Evolutionary conservation across 1,284 basidiomycete species (phyloP).

Genomic region (Gastroboletus turbinatus): DNA sequence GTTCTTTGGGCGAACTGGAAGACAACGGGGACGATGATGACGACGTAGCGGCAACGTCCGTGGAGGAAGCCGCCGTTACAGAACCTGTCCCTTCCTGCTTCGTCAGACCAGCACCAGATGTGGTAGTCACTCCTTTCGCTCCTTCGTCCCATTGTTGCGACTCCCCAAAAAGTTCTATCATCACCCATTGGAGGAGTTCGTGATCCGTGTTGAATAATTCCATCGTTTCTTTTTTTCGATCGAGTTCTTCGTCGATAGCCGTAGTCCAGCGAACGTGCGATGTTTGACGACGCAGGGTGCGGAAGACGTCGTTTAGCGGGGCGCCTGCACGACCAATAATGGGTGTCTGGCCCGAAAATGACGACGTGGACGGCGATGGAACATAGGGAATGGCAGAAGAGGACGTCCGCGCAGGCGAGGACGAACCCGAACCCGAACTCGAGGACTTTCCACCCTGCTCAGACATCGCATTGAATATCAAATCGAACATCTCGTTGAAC

Average conservation of each 20-base stretch:
- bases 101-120: background rate
- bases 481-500: constrained; percentile 71
- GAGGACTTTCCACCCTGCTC: constrained; percentile 28
- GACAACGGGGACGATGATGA: background rate
- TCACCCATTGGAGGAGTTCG: constrained; percentile 76
- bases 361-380: background rate
- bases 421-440: constrained; percentile 1
- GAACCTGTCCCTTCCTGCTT: background rate
- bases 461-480: constrained; percentile 61
- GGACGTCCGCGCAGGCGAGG: background rate
- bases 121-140: constrained; percentile 36
- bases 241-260: constrained; percentile 59
- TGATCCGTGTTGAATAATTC: constrained; percentile 67
- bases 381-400: background rate
- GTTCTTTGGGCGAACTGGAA: constrained; percentile 22
- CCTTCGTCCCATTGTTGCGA: constrained; percentile 49
- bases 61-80: background rate
- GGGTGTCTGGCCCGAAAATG: constrained; percentile 5
- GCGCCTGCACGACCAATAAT: constrained; percentile 18
- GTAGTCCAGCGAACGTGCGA: constrained; percentile 51
- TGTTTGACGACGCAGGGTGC: constrained; percentile 47
- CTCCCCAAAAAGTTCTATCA: constrained; percentile 66
- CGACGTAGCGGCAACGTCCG: background rate
- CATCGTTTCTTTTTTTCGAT: constrained; percentile 76
- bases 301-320: constrained; percentile 33